phyloP scores from a whole-genome alignment of 768 basidiomycete species.

The Rhodotorula sphaerocarpa region DNA sequence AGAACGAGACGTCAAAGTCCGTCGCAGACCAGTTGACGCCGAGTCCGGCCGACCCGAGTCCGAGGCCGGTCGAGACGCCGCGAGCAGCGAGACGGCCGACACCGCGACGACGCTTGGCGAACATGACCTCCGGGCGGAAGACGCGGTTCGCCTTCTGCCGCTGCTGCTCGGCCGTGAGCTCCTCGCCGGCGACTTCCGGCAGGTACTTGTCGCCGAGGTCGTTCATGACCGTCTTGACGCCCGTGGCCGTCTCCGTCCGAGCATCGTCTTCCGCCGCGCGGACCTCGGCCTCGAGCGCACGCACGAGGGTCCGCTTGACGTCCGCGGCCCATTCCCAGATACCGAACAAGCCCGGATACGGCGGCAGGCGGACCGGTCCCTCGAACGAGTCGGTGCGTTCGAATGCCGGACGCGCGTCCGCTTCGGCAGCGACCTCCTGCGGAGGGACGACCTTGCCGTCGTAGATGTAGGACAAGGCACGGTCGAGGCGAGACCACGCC shows the following conservation, averaged over 20 bases:
- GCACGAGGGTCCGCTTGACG: conserved; percentile 43
- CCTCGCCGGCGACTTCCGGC: conserved; percentile 31
- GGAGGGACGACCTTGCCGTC: conserved; percentile 61
- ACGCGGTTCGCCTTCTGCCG: conserved; percentile 53
- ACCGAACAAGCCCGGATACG: conserved; percentile 46
- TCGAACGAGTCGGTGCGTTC: conserved; percentile 16
- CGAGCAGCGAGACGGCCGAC: conserved; percentile 60
- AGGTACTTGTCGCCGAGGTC: conserved; percentile 68
- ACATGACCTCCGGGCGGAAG: conserved; percentile 98
- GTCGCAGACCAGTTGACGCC: conserved; percentile 20
- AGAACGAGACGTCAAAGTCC: conserved; percentile 47
- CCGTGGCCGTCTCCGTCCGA: conserved; percentile 41
- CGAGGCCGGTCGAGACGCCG: conserved; percentile 66
- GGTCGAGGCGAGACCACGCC: conserved; percentile 55
- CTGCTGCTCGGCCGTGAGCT: conserved; percentile 46
- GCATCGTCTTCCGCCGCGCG: conserved; percentile 45
- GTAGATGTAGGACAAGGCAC: conserved; percentile 68
- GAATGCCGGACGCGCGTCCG: neutral
- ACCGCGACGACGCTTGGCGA: conserved; percentile 52
- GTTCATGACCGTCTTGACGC: conserved; percentile 41
- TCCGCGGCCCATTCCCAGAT: conserved; percentile 47
- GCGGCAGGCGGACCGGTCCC: conserved; percentile 37
- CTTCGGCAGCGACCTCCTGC: conserved; percentile 46
- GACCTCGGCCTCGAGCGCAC: conserved; percentile 45
- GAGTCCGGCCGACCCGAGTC: conserved; percentile 62